Base-by-base conservation (phyloP, 2,329 filamentous ascomycete species). In the Sclerotinia trifoliorum region DNA sequence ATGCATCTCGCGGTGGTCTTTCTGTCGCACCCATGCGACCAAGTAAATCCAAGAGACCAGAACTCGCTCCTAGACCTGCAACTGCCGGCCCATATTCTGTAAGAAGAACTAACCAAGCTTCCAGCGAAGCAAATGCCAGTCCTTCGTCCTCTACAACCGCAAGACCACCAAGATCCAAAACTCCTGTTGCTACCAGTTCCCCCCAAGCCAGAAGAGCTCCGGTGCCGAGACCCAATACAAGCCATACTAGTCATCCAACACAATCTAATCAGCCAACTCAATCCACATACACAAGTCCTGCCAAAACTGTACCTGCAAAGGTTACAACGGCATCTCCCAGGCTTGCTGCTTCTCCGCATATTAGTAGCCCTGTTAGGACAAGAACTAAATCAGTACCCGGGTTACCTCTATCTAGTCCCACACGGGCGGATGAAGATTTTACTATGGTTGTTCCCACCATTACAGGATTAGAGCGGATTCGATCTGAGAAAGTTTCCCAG, bases 1-100 rank as follows among this genome's bases (percentile, higher is more conserved):
- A 67, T 29, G 71, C 72, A 44, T 66, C 83, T 35, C 81, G 85
- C 42, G 84, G 84, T 21, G 86, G 87, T 48, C 83, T 90, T 78
- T 89, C 87, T 13, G 85, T 85, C 57, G 87, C 87, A 39, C 87
- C 87, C 1, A 86, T 89, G 82, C 81, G 87, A 67, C 87, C 87
- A 60, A 81, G 83, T 54, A 85, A 83, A 76, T 74, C 76, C n/a
- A 74, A 74, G 72, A 81, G 85, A 54, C 86, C 86, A 3, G 87
- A 89, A 56, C 67, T 75, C 67, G 80, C 86, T 73, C 82, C 82
- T 55, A 82, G 87, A 68, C 87, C 87, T 46, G 87, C 87, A 17
- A 90, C 87, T 17, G 87, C 87, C 15, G 87, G 87, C 0, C 87
- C 87, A 0, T 90, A 90, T 75, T 89, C 87, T 26, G 83, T 88